These are phyloP conservation scores for Botrytis elliptica DNA, from an alignment of 2,329 filamentous ascomycete genomes.

Conservation along the genomic window DNA sequence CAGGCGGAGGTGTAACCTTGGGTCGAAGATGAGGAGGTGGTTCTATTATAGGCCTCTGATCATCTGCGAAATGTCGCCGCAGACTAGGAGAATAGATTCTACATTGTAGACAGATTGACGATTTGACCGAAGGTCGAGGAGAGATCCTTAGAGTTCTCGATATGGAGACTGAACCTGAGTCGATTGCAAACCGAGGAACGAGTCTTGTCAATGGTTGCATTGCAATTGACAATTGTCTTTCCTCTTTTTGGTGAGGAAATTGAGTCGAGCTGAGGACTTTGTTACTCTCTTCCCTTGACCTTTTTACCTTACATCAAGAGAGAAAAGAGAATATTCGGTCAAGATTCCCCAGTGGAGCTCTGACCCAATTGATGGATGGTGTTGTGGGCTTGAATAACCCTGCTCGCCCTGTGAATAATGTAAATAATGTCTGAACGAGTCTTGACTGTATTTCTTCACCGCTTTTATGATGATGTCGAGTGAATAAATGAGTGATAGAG, in stretches of 20 bases:
- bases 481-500: neutral
- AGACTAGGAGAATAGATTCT: slow-evolving; percentile 41
- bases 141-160: slow-evolving; percentile 27
- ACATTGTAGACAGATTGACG: slow-evolving; percentile 46
- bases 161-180: slow-evolving; percentile 31
- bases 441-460: neutral
- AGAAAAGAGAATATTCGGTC: slow-evolving; percentile 2
- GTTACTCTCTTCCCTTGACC: neutral
- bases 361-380: slow-evolving; percentile 18
- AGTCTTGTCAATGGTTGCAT: slow-evolving; percentile 38
- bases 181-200: slow-evolving; percentile 36
- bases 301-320: neutral
- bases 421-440: no score
- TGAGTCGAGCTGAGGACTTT: slow-evolving; percentile 14
- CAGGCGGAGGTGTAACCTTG: slow-evolving; percentile 15
- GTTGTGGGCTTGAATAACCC: neutral
- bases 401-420: neutral
- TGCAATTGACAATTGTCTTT: slow-evolving; percentile 24
- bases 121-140: slow-evolving; percentile 29
- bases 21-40: slow-evolving; percentile 17
- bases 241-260: neutral
- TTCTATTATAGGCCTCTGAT: slow-evolving; percentile 22
- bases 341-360: slow-evolving; percentile 9
- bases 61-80: slow-evolving; percentile 37
- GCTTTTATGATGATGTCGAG: neutral